Percentiles rank a stretch among this genome's conserved stretches.
phyloP scores from a whole-genome alignment of 768 basidiomycete genomes.

The Leucocoprinus birnbaumii region DNA sequence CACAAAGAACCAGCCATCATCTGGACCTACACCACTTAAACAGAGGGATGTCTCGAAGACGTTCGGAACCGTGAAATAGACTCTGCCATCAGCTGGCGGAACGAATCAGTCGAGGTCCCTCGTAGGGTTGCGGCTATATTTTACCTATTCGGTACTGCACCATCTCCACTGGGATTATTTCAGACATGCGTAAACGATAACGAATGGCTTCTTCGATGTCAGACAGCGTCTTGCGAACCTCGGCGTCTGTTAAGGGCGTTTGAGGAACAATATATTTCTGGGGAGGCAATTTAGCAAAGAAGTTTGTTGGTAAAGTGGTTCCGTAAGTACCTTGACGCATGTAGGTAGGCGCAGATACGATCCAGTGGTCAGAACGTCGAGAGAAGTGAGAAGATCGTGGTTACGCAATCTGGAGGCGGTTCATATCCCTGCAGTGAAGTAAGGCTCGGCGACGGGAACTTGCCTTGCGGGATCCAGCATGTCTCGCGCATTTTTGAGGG shows the following conservation, averaged over 20 bases:
- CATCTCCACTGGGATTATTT: slow-evolving; percentile 84
- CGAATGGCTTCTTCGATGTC: slow-evolving; percentile 79
- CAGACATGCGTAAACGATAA: slow-evolving; percentile 74
- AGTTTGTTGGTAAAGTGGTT: slow-evolving; percentile 7
- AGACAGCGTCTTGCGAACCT: slow-evolving; percentile 61
- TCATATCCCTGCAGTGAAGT: not conserved
- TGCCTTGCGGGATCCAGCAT: slow-evolving; percentile 78
- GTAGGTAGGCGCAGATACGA: slow-evolving; percentile 83
- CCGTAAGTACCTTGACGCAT: slow-evolving; percentile 61
- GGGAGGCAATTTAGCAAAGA: slow-evolving; percentile 11
- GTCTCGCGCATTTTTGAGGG: slow-evolving; percentile 64
- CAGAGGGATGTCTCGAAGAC: slow-evolving; percentile 76
- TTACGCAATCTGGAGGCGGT: slow-evolving; percentile 68
- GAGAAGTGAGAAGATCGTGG: slow-evolving; percentile 88
- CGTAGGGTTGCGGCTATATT: not conserved
- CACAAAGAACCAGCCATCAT: slow-evolving; percentile 87
- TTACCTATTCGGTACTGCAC: slow-evolving; percentile 62
- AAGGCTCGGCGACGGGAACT: slow-evolving; percentile 15
- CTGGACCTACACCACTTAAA: slow-evolving; percentile 62
- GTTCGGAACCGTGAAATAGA: slow-evolving; percentile 67
- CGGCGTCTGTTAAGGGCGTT: slow-evolving; percentile 60
- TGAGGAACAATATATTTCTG: slow-evolving; percentile 73
- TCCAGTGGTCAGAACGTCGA: slow-evolving; percentile 86
- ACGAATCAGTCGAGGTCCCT: slow-evolving; percentile 17
- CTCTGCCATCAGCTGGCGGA: slow-evolving; percentile 67